Evolutionary conservation across 345 rosid species (phyloP), one percentile per base, ranked within the genome.

Genomic region (Adansonia digitata): DNA sequence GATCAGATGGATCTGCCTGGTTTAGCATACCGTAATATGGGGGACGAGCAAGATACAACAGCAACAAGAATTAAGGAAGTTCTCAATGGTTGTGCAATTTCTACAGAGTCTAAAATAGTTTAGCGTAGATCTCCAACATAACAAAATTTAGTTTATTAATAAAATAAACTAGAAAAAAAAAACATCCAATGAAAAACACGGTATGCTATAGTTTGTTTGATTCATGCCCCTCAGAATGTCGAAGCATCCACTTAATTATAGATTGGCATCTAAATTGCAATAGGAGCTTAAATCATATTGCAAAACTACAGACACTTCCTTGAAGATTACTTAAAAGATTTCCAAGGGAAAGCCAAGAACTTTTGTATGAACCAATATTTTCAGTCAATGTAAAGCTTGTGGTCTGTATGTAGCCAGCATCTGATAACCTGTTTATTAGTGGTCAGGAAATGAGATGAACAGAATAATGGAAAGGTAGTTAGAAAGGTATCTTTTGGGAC

Each of bases 1-100:
- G 90, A 55, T 88, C 84, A 18, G 75, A 22, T n/a, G 92, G 91
- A 80, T 89, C 84, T 17, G 93, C 92, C 97, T 94, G 85, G 18
- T 71, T 27, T 27, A 22, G 40, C 18, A 57, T 10, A 60, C 24
- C 67, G 60, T 29, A 27, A n/a, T 15, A 72, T 39, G 51, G 31
- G 37, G 17, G 62, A 17, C 3, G 22, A 61, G 2, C 66, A 62
- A 7, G 42, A 61, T 17, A 4, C 66, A 61, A 34, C n/a, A n/a
- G n/a, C n/a, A 60, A 20, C 29, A 14, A 55, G 11, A 7, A 52
- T 42, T 42, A 42, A 42, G 11, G 1, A 2, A 42, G 46, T 8
- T 42, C 46, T 42, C 12, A 42, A 42, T 42, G 2, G 7, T 9
- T 42, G 14, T 42, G 46, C 11, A 10, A 3, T 42, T 42, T 42